Evolutionary conservation across 2,329 filamentous ascomycete species (phyloP).

Genomic region (Cladosporium velox): DNA sequence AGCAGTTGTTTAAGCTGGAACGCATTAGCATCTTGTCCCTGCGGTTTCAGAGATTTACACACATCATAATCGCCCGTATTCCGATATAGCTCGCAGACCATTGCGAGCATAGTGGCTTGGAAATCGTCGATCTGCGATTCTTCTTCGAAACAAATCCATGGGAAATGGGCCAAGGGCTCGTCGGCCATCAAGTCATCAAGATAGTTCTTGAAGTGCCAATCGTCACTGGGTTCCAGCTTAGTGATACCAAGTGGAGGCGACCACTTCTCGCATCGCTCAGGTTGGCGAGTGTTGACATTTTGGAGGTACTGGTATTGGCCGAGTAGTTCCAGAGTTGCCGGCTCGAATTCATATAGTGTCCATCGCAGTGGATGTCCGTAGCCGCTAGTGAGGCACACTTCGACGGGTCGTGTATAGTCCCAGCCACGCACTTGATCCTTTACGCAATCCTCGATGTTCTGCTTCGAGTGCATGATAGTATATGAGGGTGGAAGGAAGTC

Average conservation of each 20-base stretch:
- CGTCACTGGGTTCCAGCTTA: constrained; percentile 47
- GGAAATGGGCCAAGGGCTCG: constrained; percentile 45
- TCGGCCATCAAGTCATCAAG: constrained; percentile 45
- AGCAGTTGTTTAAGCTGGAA: constrained; percentile 42
- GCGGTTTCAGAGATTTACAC: constrained; percentile 18
- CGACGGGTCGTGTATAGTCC: constrained; percentile 40
- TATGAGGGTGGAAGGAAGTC: constrained; percentile 48
- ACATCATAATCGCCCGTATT: constrained; percentile 42
- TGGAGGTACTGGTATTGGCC: constrained; percentile 47
- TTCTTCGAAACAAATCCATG: constrained; percentile 47
- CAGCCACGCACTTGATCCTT: constrained; percentile 40
- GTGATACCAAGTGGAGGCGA: constrained; percentile 51
- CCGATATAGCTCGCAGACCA: constrained; percentile 41
- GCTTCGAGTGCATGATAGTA: constrained; percentile 46
- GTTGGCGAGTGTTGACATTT: constrained; percentile 35
- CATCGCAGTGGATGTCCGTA: constrained; percentile 47
- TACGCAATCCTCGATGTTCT: constrained; percentile 45
- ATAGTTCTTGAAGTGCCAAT: constrained; percentile 48
- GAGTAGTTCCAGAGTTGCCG: constrained; percentile 43
- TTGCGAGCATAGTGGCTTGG: constrained; percentile 44
- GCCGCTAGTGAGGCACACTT: constrained; percentile 46
- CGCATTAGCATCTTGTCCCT: background rate
- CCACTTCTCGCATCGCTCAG: constrained; percentile 38
- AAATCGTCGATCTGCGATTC: constrained; percentile 46
- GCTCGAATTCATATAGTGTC: constrained; percentile 50